phyloP scores from a whole-genome alignment of 768 basidiomycete genomes.

The Infundibulicybe gibba region DNA sequence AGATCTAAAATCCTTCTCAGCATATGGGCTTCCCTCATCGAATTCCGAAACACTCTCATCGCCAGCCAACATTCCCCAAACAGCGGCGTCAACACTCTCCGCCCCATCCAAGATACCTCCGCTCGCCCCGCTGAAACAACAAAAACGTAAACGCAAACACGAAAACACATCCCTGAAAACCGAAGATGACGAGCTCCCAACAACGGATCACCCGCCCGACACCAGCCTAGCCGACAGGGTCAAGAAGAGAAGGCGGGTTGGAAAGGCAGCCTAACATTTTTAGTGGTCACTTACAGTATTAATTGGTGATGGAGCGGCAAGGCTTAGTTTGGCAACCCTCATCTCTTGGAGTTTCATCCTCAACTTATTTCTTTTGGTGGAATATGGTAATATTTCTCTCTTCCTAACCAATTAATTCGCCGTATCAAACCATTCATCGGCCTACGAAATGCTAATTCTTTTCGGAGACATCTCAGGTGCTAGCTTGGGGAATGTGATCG shows the following conservation, averaged over 20 bases:
- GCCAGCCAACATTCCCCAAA: constrained; percentile 1
- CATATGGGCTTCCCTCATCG: constrained; percentile 41
- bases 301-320: too few relatives aligned
- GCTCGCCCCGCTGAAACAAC: constrained; percentile 27
- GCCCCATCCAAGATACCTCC: constrained; percentile 25
- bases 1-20: constrained; percentile 65
- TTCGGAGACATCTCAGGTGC: constrained; percentile 37
- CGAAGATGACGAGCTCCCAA: constrained; percentile 1
- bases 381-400: too few relatives aligned
- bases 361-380: too few relatives aligned
- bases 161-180: neutral
- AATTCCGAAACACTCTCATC: constrained; percentile 7
- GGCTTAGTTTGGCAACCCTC: too few relatives aligned
- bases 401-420: too few relatives aligned
- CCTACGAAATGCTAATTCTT: constrained; percentile 32
- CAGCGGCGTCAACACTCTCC: constrained; percentile 10
- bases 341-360: too few relatives aligned
- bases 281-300: too few relatives aligned
- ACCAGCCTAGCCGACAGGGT: constrained; percentile 32
- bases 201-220: too few relatives aligned
- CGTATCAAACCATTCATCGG: too few relatives aligned
- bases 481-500: constrained; percentile 44
- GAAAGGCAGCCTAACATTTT: too few relatives aligned
- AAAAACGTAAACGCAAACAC: constrained; percentile 3
- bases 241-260: constrained; percentile 31